Evolutionary conservation across 371 early-diverging fungal genomes (phyloP).

Genomic region (Mucor ambiguus): DNA sequence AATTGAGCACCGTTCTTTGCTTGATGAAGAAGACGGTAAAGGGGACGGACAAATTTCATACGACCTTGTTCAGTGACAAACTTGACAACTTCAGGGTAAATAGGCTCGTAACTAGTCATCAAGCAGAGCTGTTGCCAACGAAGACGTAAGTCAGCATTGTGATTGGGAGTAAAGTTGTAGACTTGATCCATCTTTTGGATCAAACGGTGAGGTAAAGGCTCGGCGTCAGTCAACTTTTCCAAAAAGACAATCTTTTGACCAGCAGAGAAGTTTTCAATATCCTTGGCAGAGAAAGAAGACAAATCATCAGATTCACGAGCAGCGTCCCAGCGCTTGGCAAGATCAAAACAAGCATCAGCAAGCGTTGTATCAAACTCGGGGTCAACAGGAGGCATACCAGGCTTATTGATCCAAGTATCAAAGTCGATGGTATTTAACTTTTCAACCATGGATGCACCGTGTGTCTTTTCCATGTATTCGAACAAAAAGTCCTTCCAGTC

Average conservation of each 20-base stretch:
- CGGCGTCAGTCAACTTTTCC: conserved; percentile 70
- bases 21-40: conserved; percentile 70
- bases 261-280: conserved; percentile 71
- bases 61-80: conserved; percentile 90
- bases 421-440: conserved; percentile 81
- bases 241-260: conserved; percentile 86
- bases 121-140: conserved; percentile 88
- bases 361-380: conserved; percentile 85
- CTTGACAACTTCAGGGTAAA: conserved; percentile 73
- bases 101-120: conserved; percentile 72
- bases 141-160: conserved; percentile 87
- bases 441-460: conserved; percentile 69
- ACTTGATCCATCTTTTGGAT: conserved; percentile 73
- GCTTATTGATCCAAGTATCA: conserved; percentile 86
- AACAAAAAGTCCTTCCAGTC: conserved; percentile 87
- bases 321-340: conserved; percentile 78
- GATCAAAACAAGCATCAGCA: conserved; percentile 75
- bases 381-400: conserved; percentile 89
- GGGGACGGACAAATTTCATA: conserved; percentile 92
- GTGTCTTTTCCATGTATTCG: conserved; percentile 64
- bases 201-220: conserved; percentile 62
- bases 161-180: conserved; percentile 73
- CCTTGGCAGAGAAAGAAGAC: conserved; percentile 57
- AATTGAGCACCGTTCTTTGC: conserved; percentile 71
- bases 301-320: conserved; percentile 53